phyloP scores from a whole-genome alignment of 345 rosid species.

The Lepidium africanum region DNA sequence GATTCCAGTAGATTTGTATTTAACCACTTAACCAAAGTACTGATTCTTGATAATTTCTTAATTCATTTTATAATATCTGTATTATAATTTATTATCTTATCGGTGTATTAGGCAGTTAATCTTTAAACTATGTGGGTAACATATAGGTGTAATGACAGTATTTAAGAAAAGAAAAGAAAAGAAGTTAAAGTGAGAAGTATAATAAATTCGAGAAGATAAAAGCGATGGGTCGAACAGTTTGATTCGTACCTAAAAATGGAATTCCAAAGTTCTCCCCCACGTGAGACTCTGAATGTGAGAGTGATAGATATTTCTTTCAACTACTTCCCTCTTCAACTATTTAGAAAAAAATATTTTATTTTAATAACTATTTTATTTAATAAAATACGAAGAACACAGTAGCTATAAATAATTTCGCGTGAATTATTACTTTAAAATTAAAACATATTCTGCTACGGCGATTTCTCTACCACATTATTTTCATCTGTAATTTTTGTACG shows the following conservation, averaged over 20 bases:
- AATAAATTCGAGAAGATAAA: slow-evolving; percentile 3
- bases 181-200: neutral
- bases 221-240: slow-evolving; percentile 8
- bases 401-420: neutral
- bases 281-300: slow-evolving; percentile 26
- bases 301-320: slow-evolving; percentile 8
- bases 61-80: no score
- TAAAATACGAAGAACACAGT: neutral
- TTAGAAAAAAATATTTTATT: no score
- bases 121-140: neutral
- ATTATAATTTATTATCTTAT: neutral
- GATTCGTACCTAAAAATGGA: slow-evolving; percentile 2
- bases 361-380: no score
- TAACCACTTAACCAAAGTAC: no score
- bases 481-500: neutral
- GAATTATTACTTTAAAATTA: neutral
- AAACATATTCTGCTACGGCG: neutral
- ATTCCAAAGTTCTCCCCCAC: slow-evolving; percentile 6
- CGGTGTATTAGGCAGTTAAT: neutral
- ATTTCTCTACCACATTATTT: neutral
- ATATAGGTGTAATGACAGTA: neutral
- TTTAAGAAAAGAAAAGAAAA: neutral
- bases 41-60: no score
- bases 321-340: neutral
- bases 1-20: no score